Evolutionary conservation across 305 asterid genomes (phyloP).

Genomic region (Fraxinus greggii): DNA sequence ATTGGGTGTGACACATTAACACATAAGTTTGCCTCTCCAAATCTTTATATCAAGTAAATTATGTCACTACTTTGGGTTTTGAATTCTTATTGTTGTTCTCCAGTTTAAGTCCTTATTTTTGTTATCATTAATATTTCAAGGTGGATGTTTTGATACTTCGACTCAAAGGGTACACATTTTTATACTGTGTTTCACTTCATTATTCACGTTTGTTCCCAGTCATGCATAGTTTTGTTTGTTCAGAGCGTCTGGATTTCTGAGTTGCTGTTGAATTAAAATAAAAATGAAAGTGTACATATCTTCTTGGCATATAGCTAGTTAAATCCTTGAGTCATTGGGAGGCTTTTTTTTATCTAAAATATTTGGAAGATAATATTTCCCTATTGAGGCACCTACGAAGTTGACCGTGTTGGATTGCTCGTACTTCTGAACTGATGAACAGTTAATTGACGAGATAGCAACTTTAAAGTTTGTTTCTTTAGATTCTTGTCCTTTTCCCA

Average conservation of each 20-base stretch:
- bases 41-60: not conserved
- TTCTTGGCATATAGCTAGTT: not conserved
- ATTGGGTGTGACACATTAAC: not conserved
- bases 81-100: not conserved
- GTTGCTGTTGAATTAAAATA: not conserved
- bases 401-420: not conserved
- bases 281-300: not conserved
- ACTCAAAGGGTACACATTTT: not conserved
- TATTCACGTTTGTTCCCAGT: not conserved
- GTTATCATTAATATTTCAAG: not conserved
- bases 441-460: not conserved
- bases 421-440: not conserved
- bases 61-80: not conserved
- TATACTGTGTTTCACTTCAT: not conserved
- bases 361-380: not conserved
- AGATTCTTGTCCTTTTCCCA: not conserved
- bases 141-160: not conserved
- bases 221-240: not conserved
- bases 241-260: not conserved
- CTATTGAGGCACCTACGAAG: not conserved
- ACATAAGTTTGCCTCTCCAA: conserved; percentile 7
- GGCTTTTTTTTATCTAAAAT: not conserved
- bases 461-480: not conserved
- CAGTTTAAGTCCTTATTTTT: not conserved
- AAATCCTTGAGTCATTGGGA: not conserved